Conservation (phyloP, 345 rosid species). For the Iberis pinnata region DNA sequence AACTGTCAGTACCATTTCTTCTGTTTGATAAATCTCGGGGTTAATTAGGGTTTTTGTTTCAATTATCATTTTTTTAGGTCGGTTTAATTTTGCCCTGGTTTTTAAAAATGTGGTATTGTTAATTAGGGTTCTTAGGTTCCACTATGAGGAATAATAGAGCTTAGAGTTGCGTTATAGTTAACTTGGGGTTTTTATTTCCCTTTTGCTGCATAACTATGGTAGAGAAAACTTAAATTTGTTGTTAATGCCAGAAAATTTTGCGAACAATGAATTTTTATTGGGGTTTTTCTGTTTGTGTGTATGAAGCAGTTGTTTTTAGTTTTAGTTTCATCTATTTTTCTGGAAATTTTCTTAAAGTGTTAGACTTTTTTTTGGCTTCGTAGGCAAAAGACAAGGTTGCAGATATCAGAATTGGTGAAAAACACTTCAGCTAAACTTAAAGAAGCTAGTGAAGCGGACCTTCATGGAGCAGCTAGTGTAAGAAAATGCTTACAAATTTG, state of each 20-base stretch:
- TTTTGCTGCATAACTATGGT: not conserved
- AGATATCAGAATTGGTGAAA: constrained; percentile 53
- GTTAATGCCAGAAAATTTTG: not conserved
- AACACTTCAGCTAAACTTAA: constrained; percentile 61
- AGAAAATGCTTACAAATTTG: constrained; percentile 21
- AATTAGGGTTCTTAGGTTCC: not conserved
- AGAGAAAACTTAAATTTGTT: not conserved
- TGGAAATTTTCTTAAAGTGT: not conserved
- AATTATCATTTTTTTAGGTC: not conserved
- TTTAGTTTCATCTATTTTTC: not conserved
- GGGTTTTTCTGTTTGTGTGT: not conserved
- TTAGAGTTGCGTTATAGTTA: not conserved
- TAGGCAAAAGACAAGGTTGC: constrained; percentile 60
- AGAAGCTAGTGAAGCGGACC: constrained; percentile 65
- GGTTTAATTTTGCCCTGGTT: not conserved
- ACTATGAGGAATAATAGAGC: not conserved
- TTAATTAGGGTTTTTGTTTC: constrained; percentile 9
- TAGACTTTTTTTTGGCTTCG: constrained; percentile 13
- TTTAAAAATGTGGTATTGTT: not conserved
- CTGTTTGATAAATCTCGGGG: not conserved
- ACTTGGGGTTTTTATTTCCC: not conserved
- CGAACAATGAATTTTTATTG: not conserved
- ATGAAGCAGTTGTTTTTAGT: not conserved
- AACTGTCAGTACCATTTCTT: constrained; percentile 38
- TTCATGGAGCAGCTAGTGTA: constrained; percentile 41